Evolutionary conservation across 2,329 filamentous ascomycete species (phyloP).

Genomic region (Rhytidhysteron rufulum): DNA sequence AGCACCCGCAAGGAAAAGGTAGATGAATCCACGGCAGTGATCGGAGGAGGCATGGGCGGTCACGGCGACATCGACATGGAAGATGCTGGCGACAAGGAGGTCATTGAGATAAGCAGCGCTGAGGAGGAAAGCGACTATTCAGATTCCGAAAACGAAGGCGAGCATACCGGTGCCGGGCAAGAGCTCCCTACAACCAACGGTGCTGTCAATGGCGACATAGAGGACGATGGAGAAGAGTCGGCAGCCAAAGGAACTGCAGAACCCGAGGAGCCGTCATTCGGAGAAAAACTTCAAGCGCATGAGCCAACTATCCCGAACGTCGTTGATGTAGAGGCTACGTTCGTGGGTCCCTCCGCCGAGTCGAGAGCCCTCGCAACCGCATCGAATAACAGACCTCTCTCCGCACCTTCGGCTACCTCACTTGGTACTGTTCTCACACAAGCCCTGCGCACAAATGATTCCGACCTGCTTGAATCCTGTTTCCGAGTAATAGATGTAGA

Average conservation of each 20-base stretch:
- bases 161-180: constrained; percentile 14
- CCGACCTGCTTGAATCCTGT: constrained; percentile 84
- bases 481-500: constrained; percentile 73
- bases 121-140: constrained; percentile 36
- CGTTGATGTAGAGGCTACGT: constrained; percentile 68
- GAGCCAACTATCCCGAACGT: constrained; percentile 47
- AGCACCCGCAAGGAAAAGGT: constrained; percentile 49
- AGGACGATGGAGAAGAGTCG: constrained; percentile 35
- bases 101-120: constrained; percentile 48
- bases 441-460: constrained; percentile 88
- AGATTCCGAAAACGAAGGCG: constrained; percentile 25
- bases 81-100: constrained; percentile 26
- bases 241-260: constrained; percentile 34
- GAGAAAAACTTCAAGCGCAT: constrained; percentile 71
- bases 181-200: constrained; percentile 21
- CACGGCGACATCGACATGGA: constrained; percentile 39
- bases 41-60: constrained; percentile 47
- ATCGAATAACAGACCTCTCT: constrained; percentile 45
- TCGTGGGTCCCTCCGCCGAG: constrained; percentile 40
- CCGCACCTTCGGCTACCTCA: constrained; percentile 69
- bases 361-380: constrained; percentile 44
- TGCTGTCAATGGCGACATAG: constrained; percentile 11
- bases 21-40: constrained; percentile 55
- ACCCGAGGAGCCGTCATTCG: constrained; percentile 68
- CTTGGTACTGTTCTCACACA: constrained; percentile 91